These are phyloP conservation scores for Suhomyces taliae DNA, from an alignment of 1,139 yeast genomes.

Conservation along the genomic window DNA sequence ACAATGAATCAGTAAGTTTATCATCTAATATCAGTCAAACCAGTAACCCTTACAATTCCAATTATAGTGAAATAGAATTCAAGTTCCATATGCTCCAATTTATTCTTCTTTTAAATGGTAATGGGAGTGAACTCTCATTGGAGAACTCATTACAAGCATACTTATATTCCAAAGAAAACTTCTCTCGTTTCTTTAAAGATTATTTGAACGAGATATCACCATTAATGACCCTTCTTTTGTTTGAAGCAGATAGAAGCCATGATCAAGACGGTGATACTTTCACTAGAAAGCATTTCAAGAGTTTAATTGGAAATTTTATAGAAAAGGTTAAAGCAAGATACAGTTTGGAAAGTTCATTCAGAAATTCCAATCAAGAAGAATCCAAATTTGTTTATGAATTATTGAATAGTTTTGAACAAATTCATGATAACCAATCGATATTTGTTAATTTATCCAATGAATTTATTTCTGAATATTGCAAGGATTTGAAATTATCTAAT, in stretches of 20 bases:
- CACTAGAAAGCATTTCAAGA: slow-evolving; percentile 21
- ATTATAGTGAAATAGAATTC: slow-evolving; percentile 47
- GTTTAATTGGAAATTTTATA: slow-evolving; percentile 24
- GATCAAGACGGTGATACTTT: slow-evolving; percentile 6
- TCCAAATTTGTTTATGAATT: slow-evolving; percentile 44
- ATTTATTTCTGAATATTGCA: slow-evolving; percentile 68
- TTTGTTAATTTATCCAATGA: slow-evolving; percentile 45
- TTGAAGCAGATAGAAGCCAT: slow-evolving; percentile 19
- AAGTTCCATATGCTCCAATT: slow-evolving; percentile 64
- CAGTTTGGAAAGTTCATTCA: slow-evolving; percentile 18
- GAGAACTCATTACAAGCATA: slow-evolving; percentile 47
- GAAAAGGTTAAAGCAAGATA: slow-evolving; percentile 28
- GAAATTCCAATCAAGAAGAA: slow-evolving; percentile 22
- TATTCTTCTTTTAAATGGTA: slow-evolving; percentile 39
- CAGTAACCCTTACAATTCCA: slow-evolving; percentile 5
- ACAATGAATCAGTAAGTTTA: slow-evolving; percentile 14
- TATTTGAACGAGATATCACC: slow-evolving; percentile 51
- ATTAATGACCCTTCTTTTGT: slow-evolving; percentile 51
- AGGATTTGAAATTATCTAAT: slow-evolving; percentile 59
- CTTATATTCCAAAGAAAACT: slow-evolving; percentile 54
- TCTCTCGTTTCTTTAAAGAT: slow-evolving; percentile 44
- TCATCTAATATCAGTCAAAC: slow-evolving; percentile 4
- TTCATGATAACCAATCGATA: slow-evolving; percentile 32
- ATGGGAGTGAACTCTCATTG: slow-evolving; percentile 15
- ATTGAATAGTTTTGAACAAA: slow-evolving; percentile 37